Evolutionary conservation across 768 basidiomycete genomes (phyloP).

Genomic region (Mycena vitilis): DNA sequence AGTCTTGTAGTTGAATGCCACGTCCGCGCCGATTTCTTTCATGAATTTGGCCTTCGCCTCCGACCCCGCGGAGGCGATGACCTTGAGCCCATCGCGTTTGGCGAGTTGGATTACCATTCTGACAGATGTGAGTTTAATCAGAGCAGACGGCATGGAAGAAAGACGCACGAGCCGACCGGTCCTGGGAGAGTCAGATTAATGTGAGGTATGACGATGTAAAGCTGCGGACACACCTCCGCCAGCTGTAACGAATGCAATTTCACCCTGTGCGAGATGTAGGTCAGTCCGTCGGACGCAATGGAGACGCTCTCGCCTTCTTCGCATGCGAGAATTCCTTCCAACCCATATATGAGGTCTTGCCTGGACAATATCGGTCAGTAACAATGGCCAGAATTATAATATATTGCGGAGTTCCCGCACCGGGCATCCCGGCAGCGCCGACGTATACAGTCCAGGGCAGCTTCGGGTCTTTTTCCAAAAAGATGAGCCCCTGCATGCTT

Average conservation of each 20-base stretch:
- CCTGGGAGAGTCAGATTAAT: slow-evolving; percentile 3
- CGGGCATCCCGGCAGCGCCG: slow-evolving; percentile 67
- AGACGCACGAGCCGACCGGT: slow-evolving; percentile 19
- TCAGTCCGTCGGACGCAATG: not conserved
- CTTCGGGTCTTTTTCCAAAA: slow-evolving; percentile 12
- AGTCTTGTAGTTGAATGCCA: slow-evolving; percentile 82
- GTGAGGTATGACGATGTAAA: not conserved
- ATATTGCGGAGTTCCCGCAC: slow-evolving; percentile 42
- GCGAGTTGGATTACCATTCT: slow-evolving; percentile 17
- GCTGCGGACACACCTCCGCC: slow-evolving; percentile 11
- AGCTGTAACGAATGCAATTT: slow-evolving; percentile 13
- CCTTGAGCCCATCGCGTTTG: slow-evolving; percentile 19
- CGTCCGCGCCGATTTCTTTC: slow-evolving; percentile 72
- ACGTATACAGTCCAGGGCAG: slow-evolving; percentile 47
- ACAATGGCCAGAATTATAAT: no score
- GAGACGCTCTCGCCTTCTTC: slow-evolving; percentile 20
- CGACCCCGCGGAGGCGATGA: slow-evolving; percentile 24
- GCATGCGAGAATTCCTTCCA: slow-evolving; percentile 40
- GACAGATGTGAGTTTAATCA: no score
- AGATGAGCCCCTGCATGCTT: not conserved
- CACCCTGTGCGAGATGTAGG: not conserved
- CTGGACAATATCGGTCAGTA: slow-evolving; percentile 11
- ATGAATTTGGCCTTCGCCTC: slow-evolving; percentile 59
- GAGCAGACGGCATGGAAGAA: no score
- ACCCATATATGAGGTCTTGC: slow-evolving; percentile 42